These are phyloP conservation scores for Aspergillus sp. DNA, from an alignment of 2,329 filamentous ascomycete genomes.

Conservation along the genomic window DNA sequence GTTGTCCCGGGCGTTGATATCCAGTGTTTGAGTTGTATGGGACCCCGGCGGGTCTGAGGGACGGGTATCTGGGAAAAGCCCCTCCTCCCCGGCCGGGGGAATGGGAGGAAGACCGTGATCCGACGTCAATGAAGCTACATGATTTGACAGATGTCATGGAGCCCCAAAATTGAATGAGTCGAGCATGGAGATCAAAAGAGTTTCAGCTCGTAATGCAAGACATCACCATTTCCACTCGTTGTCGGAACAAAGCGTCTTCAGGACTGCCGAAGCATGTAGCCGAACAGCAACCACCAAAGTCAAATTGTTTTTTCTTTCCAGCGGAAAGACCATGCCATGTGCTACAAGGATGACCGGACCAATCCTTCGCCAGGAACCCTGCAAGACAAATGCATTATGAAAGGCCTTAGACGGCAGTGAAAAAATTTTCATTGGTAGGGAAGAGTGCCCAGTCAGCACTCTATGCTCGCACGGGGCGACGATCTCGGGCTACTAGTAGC, in stretches of 20 bases:
- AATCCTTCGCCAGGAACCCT: neutral
- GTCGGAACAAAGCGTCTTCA: neutral
- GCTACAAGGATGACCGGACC: neutral
- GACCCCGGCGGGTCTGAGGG: constrained; percentile 7
- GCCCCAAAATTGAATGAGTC: neutral
- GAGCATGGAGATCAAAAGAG: neutral
- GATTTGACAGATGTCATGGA: neutral
- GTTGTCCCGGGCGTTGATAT: constrained; percentile 1
- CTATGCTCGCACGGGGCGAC: neutral
- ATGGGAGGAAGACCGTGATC: constrained; percentile 1
- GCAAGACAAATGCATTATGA: constrained; percentile 1
- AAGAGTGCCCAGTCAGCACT: neutral
- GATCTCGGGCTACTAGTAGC: neutral
- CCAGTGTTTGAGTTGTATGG: neutral
- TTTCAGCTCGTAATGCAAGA: constrained; percentile 3
- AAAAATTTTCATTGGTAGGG: constrained; percentile 12
- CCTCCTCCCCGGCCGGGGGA: neutral
- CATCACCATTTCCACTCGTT: neutral
- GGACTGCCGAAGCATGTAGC: neutral
- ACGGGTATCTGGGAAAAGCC: neutral
- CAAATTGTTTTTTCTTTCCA: neutral
- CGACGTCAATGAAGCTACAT: neutral
- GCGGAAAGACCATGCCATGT: neutral
- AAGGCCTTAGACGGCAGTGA: neutral
- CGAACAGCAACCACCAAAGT: neutral